phyloP scores from a whole-genome alignment of 2,329 filamentous ascomycete genomes.

The Hymenoscyphus occultus region DNA sequence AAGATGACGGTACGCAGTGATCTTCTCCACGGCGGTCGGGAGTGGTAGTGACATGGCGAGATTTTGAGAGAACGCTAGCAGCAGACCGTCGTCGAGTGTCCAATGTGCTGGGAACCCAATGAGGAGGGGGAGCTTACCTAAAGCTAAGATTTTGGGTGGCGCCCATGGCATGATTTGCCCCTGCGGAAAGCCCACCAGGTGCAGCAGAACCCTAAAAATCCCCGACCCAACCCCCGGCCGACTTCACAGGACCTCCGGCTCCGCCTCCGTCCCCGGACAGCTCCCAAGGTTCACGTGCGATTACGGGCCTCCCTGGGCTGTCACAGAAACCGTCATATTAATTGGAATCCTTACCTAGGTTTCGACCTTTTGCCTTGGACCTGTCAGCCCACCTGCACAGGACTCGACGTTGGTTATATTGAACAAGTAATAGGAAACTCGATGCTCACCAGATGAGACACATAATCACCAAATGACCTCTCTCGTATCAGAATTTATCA shows the following conservation, averaged over 20 bases:
- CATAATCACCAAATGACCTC: slow-evolving; percentile 51
- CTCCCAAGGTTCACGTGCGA: background rate
- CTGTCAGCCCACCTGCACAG: slow-evolving; percentile 3
- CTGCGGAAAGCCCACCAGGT: background rate
- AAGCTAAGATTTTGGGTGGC: background rate
- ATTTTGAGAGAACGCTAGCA: background rate
- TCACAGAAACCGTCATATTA: slow-evolving; percentile 6
- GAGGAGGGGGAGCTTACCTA: background rate
- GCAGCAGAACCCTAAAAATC: background rate
- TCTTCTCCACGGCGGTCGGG: slow-evolving; percentile 41
- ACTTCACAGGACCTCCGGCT: background rate
- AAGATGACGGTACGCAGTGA: slow-evolving; percentile 67
- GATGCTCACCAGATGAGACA: slow-evolving; percentile 18
- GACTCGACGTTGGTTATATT: slow-evolving; percentile 2
- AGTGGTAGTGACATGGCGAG: slow-evolving; percentile 21
- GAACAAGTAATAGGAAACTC: background rate
- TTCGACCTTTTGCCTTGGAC: slow-evolving; percentile 1
- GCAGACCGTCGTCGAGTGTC: background rate
- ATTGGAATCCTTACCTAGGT: background rate
- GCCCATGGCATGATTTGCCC: background rate
- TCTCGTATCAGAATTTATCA: slow-evolving; percentile 62
- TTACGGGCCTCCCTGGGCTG: background rate
- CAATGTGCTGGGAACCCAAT: background rate
- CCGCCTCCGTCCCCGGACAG: background rate
- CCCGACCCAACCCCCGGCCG: background rate